Percentiles rank a stretch among this genome's conserved stretches.
Evolutionary conservation across 495 filamentous ascomycete species (phyloP).

Genomic region (Gamarada debralockiae): DNA sequence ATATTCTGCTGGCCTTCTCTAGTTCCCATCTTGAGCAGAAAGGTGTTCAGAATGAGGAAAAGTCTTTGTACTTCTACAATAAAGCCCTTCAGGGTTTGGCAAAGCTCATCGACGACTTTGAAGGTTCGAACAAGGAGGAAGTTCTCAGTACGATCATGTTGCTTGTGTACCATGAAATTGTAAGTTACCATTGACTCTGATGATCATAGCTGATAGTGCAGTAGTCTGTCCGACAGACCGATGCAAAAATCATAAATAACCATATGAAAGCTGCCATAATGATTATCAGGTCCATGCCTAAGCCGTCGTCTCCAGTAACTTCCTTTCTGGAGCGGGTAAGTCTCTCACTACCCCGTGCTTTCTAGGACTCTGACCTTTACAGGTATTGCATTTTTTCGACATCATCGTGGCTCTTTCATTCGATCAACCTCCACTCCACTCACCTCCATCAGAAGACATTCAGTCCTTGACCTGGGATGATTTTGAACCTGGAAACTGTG

Average conservation of each 20-base stretch:
- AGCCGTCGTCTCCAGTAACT: conserved; percentile 44
- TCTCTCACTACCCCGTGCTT: neutral
- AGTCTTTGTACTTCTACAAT: conserved; percentile 54
- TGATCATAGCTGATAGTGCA: too few species aligned
- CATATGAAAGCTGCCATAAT: conserved; percentile 58
- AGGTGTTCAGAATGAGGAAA: conserved; percentile 50
- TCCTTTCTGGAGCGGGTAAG: conserved; percentile 54
- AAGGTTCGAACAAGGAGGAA: conserved; percentile 47
- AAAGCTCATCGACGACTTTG: conserved; percentile 48
- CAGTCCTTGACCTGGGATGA: conserved; percentile 29
- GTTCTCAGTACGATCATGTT: conserved; percentile 58
- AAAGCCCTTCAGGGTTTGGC: conserved; percentile 55
- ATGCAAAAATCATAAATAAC: conserved; percentile 52
- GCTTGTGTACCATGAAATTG: conserved; percentile 60
- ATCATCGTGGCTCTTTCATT: conserved; percentile 59
- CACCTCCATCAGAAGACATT: conserved; percentile 32
- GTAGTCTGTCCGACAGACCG: conserved; percentile 55
- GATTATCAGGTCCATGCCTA: conserved; percentile 47
- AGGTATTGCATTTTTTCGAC: conserved; percentile 63
- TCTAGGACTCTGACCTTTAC: neutral
- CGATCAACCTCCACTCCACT: conserved; percentile 51
- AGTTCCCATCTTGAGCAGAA: conserved; percentile 57
- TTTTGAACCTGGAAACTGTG: conserved; percentile 39
- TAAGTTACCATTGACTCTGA: conserved; percentile 27
- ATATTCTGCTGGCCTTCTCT: conserved; percentile 54